These are phyloP conservation scores for Boletellus deceptivus DNA, from an alignment of 1,284 basidiomycete genomes.

Conservation along the genomic window DNA sequence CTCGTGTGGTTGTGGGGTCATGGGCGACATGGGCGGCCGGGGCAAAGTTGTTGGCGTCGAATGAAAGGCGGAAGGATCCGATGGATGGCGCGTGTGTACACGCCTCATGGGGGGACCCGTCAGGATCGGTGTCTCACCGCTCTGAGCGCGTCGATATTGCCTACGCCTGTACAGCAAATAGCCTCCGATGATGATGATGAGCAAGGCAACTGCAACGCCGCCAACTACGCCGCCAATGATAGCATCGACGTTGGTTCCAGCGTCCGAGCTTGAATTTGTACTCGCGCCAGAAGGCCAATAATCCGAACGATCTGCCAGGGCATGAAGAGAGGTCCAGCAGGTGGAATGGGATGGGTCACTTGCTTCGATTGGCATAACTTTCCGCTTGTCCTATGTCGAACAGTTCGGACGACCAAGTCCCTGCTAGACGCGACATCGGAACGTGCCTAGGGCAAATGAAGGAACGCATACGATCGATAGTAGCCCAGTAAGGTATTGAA, in stretches of 20 bases:
- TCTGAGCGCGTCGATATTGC: not conserved
- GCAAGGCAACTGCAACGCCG: constrained; percentile 13
- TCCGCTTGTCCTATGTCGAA: constrained; percentile 19
- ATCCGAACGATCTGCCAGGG: constrained; percentile 8
- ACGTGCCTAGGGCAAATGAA: not conserved
- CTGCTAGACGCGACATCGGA: constrained; percentile 10
- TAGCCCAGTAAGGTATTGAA: constrained; percentile 31
- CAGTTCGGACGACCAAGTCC: constrained; percentile 15
- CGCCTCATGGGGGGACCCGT: not conserved
- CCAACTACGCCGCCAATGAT: constrained; percentile 27
- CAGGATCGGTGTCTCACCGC: not conserved
- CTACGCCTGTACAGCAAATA: constrained; percentile 19
- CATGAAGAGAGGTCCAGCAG: not conserved
- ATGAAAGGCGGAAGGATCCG: constrained; percentile 9
- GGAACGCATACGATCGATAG: constrained; percentile 20
- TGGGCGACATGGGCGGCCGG: constrained; percentile 1
- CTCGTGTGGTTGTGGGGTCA: not conserved
- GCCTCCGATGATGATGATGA: constrained; percentile 15
- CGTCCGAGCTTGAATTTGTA: constrained; percentile 1
- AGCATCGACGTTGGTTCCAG: constrained; percentile 15
- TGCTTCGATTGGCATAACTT: constrained; percentile 6
- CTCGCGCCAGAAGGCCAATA: constrained; percentile 4
- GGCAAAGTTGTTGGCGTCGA: not conserved
- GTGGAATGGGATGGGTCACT: not conserved
- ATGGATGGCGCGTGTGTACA: constrained; percentile 8